These are phyloP conservation scores for Potentilla sterilis DNA, from an alignment of 306 rosid genomes.

Conservation along the genomic window DNA sequence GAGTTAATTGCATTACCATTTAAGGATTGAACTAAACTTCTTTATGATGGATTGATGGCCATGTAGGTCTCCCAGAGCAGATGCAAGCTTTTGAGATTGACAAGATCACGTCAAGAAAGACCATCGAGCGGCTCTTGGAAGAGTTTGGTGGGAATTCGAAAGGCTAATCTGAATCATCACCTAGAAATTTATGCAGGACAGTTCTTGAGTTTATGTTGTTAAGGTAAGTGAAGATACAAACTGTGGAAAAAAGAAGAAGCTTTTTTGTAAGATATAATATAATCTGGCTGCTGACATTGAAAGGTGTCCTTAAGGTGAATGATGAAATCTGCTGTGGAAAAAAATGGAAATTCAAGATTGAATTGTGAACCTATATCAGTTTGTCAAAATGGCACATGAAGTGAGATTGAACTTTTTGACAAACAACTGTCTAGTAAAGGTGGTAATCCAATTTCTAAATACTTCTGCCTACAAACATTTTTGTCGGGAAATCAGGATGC, in stretches of 20 bases:
- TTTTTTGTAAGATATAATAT: not conserved
- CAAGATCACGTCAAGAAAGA: slow-evolving; percentile 70
- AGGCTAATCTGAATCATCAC: slow-evolving; percentile 6
- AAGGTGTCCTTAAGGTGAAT: not conserved
- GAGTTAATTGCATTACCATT: not conserved
- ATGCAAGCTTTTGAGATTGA: slow-evolving; percentile 71
- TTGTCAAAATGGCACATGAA: too few relatives aligned
- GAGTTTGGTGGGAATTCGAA: slow-evolving; percentile 52
- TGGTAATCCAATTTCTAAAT: too few relatives aligned
- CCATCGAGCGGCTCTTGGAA: slow-evolving; percentile 54
- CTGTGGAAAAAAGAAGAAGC: not conserved
- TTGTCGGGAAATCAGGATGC: too few relatives aligned
- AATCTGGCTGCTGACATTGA: not conserved
- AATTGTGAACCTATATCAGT: too few relatives aligned
- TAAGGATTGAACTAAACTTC: not conserved
- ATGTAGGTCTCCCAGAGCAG: slow-evolving; percentile 54
- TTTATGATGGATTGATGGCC: slow-evolving; percentile 4
- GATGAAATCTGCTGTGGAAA: not conserved
- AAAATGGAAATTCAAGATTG: too few relatives aligned
- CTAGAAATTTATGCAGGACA: not conserved
- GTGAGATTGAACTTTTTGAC: too few relatives aligned
- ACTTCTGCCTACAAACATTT: too few relatives aligned
- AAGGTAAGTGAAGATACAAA: not conserved
- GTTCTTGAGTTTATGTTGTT: not conserved
- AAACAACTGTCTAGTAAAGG: too few relatives aligned